These are phyloP conservation scores for Murraya paniculata DNA, from an alignment of 345 rosid genomes.

Conservation along the genomic window DNA sequence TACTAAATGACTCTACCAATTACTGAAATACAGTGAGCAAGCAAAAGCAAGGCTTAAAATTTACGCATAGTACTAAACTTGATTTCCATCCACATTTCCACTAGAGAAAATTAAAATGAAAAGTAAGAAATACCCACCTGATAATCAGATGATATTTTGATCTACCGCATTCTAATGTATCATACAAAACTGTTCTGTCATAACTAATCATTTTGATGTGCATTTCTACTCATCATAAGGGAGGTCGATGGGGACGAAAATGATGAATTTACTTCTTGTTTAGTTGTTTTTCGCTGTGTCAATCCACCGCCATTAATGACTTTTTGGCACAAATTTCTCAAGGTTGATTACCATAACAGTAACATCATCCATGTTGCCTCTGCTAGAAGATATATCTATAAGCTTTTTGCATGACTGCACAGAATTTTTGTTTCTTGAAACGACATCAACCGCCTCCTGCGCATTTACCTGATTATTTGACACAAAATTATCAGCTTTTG, in stretches of 20 bases:
- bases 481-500: neutral
- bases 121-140: neutral
- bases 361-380: constrained; percentile 51
- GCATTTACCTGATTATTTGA: constrained; percentile 32
- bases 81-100: neutral
- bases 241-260: neutral
- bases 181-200: neutral
- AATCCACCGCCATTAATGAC: neutral
- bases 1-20: neutral
- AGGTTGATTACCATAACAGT: constrained; percentile 51
- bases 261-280: neutral
- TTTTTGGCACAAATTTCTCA: constrained; percentile 13
- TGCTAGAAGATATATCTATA: constrained; percentile 34
- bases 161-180: neutral
- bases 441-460: constrained; percentile 54
- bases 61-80: neutral
- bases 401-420: constrained; percentile 41
- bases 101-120: neutral
- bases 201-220: neutral
- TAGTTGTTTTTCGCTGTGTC: neutral
- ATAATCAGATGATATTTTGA: neutral
- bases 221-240: neutral
- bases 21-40: neutral
- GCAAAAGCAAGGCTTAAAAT: neutral
- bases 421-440: constrained; percentile 18